Base-by-base conservation (phyloP, 2,329 filamentous ascomycete species). In the Cercospora sojina region DNA sequence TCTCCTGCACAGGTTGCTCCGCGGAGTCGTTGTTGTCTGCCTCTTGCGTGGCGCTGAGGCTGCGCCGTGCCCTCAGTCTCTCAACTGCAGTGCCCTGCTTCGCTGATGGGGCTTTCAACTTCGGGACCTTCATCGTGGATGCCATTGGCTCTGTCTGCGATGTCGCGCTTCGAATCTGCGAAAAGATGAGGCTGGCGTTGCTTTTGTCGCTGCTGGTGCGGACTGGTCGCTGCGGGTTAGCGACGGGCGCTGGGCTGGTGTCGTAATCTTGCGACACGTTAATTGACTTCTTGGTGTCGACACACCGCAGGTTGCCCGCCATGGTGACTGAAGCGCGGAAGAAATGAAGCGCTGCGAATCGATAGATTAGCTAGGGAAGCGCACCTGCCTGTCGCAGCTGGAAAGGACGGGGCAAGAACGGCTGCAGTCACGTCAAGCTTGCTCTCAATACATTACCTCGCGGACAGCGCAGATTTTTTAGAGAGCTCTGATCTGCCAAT, bases 251-350 rank as follows among this genome's bases (percentile, higher is more conserved):
- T 8, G 59, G 66, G 51, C 61, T 60, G 35, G 29, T 65, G 35
- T 60, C 53, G 55, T 66, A 20, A 18, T 64, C 55, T 29, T 70
- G 68, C 43, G 73, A 74, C 51, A 72, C 65, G 59, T 75, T 69
- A 9, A 75, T 67, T 9, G 66, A 23, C 12, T 64, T 56, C 29
- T 67, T 58, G 51, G 62, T 71, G 31, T 67, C 55, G 10, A 69
- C 51, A n/a, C 64, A 65, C 16, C 35, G 62, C 13, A 68, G 23
- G n/a, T n/a, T 57, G 10, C 43, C 32, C 47, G 67, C 64, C 72
- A 73, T 72, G 20, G 32, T 60, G 13, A 12, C 1, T 55, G 51
- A 7, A 1, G 29, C 53, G 35, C 10, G 20, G 23, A 53, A 12
- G 43, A 25, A 56, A 23, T 55, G 58, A 62, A 64, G 35, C 23